Evolutionary conservation across 2,329 filamentous ascomycete species (phyloP).

Genomic region (Cadophora gregata): DNA sequence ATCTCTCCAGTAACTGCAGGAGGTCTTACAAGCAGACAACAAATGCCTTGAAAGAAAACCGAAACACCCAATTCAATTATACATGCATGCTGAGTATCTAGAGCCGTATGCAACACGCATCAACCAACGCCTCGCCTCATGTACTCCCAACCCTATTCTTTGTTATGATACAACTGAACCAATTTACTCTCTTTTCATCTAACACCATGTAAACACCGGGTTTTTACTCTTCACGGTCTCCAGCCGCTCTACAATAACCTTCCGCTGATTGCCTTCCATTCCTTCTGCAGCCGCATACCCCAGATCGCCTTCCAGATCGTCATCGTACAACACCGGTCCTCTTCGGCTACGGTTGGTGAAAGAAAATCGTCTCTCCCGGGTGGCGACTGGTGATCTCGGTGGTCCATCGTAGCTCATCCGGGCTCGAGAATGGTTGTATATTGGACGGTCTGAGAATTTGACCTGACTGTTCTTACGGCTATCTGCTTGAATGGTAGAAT

Average conservation of each 20-base stretch:
- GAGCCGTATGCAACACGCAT: conserved; percentile 8
- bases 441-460: conserved; percentile 41
- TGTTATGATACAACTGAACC: conserved; percentile 15
- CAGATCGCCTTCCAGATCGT: conserved; percentile 88
- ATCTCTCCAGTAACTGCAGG: neutral
- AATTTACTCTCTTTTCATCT: conserved; percentile 29
- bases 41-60: neutral
- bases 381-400: conserved; percentile 35
- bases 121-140: conserved; percentile 13
- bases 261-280: conserved; percentile 88
- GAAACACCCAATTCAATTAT: neutral
- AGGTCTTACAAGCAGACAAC: neutral
- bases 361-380: conserved; percentile 46
- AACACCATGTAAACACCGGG: conserved; percentile 98
- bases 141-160: neutral
- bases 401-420: conserved; percentile 46
- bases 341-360: conserved; percentile 47
- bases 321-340: conserved; percentile 58
- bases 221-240: conserved; percentile 96
- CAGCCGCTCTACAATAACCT: conserved; percentile 94
- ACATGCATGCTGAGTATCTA: conserved; percentile 9
- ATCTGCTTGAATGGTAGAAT: conserved; percentile 25
- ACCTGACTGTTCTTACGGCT: conserved; percentile 35
- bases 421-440: conserved; percentile 35
- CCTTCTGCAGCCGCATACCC: conserved; percentile 94